Percentiles rank a stretch among this genome's conserved stretches.
These are phyloP conservation scores for Tephrocybe rancida DNA, from an alignment of 768 basidiomycete genomes.

Conservation along the genomic window DNA sequence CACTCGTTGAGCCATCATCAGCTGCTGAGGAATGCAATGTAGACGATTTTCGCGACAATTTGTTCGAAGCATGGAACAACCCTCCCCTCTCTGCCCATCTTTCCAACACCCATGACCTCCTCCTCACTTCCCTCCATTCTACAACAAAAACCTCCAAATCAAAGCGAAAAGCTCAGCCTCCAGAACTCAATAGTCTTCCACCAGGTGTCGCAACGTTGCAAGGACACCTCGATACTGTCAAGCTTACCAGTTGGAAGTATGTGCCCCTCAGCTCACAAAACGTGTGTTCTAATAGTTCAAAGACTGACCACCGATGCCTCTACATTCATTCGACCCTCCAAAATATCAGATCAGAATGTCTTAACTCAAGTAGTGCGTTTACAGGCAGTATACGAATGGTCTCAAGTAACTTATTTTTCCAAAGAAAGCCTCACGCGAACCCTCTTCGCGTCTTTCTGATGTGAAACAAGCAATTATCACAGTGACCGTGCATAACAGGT, in stretches of 20 bases:
- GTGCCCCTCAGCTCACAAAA: conserved; percentile 20
- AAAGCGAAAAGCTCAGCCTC: conserved; percentile 31
- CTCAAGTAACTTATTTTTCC: neutral
- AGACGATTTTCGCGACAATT: conserved; percentile 45
- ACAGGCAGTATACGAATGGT: neutral
- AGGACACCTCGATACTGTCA: conserved; percentile 48
- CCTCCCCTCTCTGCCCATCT: conserved; percentile 62
- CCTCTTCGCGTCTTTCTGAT: conserved; percentile 19
- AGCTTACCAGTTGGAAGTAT: conserved; percentile 66
- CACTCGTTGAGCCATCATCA: conserved; percentile 15
- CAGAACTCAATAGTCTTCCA: conserved; percentile 40
- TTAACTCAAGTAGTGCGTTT: conserved; percentile 42
- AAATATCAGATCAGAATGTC: conserved; percentile 68
- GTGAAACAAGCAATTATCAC: conserved; percentile 51
- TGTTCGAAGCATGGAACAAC: conserved; percentile 53
- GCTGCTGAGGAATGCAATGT: conserved; percentile 44
- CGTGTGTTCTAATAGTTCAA: neutral
- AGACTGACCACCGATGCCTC: conserved; percentile 49
- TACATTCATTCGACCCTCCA: conserved; percentile 64
- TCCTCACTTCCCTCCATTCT: conserved; percentile 34
- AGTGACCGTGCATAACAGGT: conserved; percentile 60
- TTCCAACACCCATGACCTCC: conserved; percentile 51
- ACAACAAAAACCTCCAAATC: conserved; percentile 32
- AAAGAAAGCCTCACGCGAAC: conserved; percentile 29
- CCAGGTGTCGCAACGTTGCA: conserved; percentile 53